Conservation (phyloP, 306 rosid genomes). For the Cucurbita pepo region DNA sequence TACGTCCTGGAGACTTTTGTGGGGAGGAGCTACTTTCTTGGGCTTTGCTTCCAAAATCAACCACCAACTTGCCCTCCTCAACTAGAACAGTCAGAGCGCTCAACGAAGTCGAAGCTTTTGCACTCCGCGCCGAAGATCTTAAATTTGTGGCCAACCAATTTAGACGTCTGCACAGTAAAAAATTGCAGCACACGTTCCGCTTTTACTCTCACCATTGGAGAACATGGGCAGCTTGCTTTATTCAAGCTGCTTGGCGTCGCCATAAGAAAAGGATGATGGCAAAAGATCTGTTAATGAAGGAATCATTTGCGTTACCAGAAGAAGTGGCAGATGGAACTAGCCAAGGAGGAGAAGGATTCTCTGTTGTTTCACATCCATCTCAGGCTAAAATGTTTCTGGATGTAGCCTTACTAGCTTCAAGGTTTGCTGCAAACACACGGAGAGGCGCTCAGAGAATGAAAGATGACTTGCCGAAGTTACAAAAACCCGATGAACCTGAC, state of each 20-base stretch:
- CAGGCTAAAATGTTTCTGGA: slow-evolving; percentile 59
- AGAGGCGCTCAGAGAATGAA: slow-evolving; percentile 67
- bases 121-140: slow-evolving; percentile 86
- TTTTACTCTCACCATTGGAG: slow-evolving; percentile 97
- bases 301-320: slow-evolving; percentile 32
- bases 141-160: slow-evolving; percentile 94
- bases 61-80: slow-evolving; percentile 74
- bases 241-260: slow-evolving; percentile 96
- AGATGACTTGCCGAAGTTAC: slow-evolving; percentile 71
- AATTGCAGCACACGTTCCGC: slow-evolving; percentile 90
- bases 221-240: slow-evolving; percentile 98
- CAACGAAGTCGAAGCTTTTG: slow-evolving; percentile 87
- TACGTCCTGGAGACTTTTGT: slow-evolving; percentile 92
- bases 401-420: slow-evolving; percentile 67
- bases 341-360: slow-evolving; percentile 18
- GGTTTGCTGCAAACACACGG: slow-evolving; percentile 89
- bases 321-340: slow-evolving; percentile 20
- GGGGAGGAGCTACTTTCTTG: slow-evolving; percentile 95
- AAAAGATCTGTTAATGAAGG: slow-evolving; percentile 37
- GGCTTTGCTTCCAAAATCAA: slow-evolving; percentile 88
- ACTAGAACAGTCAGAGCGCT: slow-evolving; percentile 70
- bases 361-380: slow-evolving; percentile 34
- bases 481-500: slow-evolving; percentile 89
- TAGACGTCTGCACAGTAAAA: slow-evolving; percentile 93
- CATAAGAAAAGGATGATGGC: slow-evolving; percentile 48